Evolutionary conservation across 2,329 filamentous ascomycete genomes (phyloP).

Genomic region (Exophiala lecanii-corni): DNA sequence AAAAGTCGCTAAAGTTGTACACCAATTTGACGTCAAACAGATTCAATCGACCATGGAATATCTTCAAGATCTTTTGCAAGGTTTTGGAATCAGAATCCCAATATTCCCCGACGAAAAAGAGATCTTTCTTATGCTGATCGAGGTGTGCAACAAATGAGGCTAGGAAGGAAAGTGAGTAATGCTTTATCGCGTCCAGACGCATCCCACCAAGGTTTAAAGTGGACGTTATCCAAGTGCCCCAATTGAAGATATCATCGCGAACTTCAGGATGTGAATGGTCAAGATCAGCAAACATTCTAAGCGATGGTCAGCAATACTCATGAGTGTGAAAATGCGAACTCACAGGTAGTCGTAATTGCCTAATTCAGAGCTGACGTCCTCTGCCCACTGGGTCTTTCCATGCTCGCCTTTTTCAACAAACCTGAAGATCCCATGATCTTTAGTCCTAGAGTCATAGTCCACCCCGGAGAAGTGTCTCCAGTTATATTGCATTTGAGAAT

Average conservation of each 20-base stretch:
- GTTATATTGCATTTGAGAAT: slow-evolving; percentile 60
- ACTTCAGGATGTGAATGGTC: slow-evolving; percentile 64
- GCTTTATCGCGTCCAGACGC: slow-evolving; percentile 69
- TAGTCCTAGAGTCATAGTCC: slow-evolving; percentile 57
- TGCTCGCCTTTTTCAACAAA: slow-evolving; percentile 58
- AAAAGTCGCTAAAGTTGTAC: slow-evolving; percentile 62
- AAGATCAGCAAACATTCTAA: slow-evolving; percentile 62
- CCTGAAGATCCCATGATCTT: slow-evolving; percentile 57
- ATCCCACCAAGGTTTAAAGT: slow-evolving; percentile 61
- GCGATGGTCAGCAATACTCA: background rate
- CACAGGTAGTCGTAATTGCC: slow-evolving; percentile 57
- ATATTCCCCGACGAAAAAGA: slow-evolving; percentile 67
- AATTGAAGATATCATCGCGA: slow-evolving; percentile 58
- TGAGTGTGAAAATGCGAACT: slow-evolving; percentile 1
- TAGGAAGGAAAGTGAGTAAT: slow-evolving; percentile 65
- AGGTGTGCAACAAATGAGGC: slow-evolving; percentile 57
- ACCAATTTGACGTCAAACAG: slow-evolving; percentile 67
- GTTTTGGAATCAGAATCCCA: slow-evolving; percentile 57
- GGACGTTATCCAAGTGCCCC: slow-evolving; percentile 63
- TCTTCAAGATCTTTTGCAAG: slow-evolving; percentile 54
- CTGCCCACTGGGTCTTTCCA: slow-evolving; percentile 49
- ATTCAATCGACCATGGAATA: slow-evolving; percentile 54
- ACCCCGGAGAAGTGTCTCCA: slow-evolving; percentile 65
- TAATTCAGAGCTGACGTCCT: slow-evolving; percentile 57
- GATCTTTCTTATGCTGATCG: slow-evolving; percentile 47